These are phyloP conservation scores for Steccherinum ochraceum DNA, from an alignment of 768 basidiomycete genomes.

Conservation along the genomic window DNA sequence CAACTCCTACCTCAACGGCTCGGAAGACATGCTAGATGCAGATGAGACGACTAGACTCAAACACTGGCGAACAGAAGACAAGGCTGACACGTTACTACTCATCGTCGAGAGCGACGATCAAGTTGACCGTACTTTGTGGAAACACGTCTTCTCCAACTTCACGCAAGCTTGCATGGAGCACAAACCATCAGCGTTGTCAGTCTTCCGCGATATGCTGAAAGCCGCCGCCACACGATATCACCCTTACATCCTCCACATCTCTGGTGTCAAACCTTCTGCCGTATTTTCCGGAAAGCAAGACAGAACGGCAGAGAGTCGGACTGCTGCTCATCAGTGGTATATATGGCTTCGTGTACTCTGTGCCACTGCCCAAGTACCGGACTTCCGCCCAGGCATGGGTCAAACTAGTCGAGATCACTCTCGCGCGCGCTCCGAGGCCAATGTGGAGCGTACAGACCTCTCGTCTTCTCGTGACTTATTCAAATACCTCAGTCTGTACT, in stretches of 20 bases:
- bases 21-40: slow-evolving; percentile 60
- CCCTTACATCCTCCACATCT: slow-evolving; percentile 62
- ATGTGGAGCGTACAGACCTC: slow-evolving; percentile 75
- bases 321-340: slow-evolving; percentile 71
- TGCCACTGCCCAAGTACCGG: slow-evolving; percentile 66
- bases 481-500: slow-evolving; percentile 77
- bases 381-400: slow-evolving; percentile 48
- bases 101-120: slow-evolving; percentile 68
- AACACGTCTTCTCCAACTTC: slow-evolving; percentile 62
- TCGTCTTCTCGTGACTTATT: slow-evolving; percentile 80
- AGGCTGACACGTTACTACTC: slow-evolving; percentile 51
- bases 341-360: slow-evolving; percentile 83
- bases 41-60: slow-evolving; percentile 54
- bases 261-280: slow-evolving; percentile 60
- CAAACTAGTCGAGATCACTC: slow-evolving; percentile 55
- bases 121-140: slow-evolving; percentile 69
- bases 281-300: slow-evolving; percentile 27
- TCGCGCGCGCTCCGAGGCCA: slow-evolving; percentile 64
- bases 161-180: slow-evolving; percentile 50
- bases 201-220: slow-evolving; percentile 60
- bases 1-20: slow-evolving; percentile 48
- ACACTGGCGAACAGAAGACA: slow-evolving; percentile 57
- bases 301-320: slow-evolving; percentile 52
- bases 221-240: slow-evolving; percentile 68
- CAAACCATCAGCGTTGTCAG: slow-evolving; percentile 35